A percentile compares a stretch with the other conserved stretches of the same genome.
Evolutionary conservation across 2,329 filamentous ascomycete genomes (phyloP).

Genomic region (Ophiobolus disseminans): DNA sequence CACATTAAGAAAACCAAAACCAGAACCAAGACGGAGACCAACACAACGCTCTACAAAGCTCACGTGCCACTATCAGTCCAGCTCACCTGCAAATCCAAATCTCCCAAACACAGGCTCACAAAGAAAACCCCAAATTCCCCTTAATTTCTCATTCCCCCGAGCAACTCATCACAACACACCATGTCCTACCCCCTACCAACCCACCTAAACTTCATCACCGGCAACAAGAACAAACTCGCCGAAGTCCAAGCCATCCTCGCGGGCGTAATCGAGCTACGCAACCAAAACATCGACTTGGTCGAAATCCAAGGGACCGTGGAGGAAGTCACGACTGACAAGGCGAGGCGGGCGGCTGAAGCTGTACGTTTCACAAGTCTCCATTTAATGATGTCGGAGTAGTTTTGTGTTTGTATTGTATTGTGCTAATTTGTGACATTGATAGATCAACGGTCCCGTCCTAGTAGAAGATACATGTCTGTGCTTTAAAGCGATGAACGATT

Average conservation of each 20-base stretch:
- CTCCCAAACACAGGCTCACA: not conserved
- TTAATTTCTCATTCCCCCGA: no score
- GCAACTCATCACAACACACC: no score
- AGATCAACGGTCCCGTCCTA: constrained; percentile 86
- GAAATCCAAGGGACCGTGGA: constrained; percentile 94
- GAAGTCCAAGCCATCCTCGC: constrained; percentile 89
- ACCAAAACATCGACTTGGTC: constrained; percentile 77
- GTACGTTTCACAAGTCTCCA: constrained; percentile 58
- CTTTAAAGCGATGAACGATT: constrained; percentile 87
- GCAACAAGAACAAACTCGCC: constrained; percentile 90
- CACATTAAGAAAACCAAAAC: no score
- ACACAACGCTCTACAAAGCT: no score
- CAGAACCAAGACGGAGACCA: no score
- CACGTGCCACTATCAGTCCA: not conserved
- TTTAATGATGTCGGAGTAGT: not conserved
- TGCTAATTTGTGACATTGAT: constrained; percentile 59
- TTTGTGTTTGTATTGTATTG: not conserved
- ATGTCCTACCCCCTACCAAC: constrained; percentile 44
- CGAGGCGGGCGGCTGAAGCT: constrained; percentile 76
- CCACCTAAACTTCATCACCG: constrained; percentile 89
- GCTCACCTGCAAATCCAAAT: not conserved
- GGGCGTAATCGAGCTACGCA: constrained; percentile 73
- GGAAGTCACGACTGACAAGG: constrained; percentile 90
- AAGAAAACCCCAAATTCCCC: no score
- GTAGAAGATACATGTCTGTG: constrained; percentile 96